Evolutionary conservation across 768 basidiomycete genomes (phyloP), one percentile per base, ranked within the genome.

Genomic region (Tubosaeta sp.): DNA sequence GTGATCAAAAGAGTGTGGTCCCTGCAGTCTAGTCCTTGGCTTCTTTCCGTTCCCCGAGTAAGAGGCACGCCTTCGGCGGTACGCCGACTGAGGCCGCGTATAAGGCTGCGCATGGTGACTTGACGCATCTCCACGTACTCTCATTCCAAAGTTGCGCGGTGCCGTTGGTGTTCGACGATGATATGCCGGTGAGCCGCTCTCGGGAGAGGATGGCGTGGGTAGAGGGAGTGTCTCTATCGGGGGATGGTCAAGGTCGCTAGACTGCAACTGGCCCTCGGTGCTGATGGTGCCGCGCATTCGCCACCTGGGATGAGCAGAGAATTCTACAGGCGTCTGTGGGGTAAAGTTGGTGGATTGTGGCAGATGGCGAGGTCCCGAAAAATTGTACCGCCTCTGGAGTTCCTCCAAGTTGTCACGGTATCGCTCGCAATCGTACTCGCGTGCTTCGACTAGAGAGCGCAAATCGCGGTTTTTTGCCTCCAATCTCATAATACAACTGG

Each of bases 261-360:
- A 3, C 7, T 36, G 53, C n/a, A 25, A 14, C 18, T 19, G 54
- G 21, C 3, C 36, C 4, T 58, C 48, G 9, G 27, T 9, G n/a
- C 40, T 9, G 3, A 18, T 6, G 29, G 19, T 2, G n/a, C 38
- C 14, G 36, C 53, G 53, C 21, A 11, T 35, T 21, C 54, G 61
- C 64, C 59, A 63, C 51, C 44, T 48, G 8, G 61, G 51, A 27
- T 65, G 61, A 13, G 22, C 21, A 3, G 60, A 51, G 8, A 40
- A 34, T 10, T 55, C 53, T 22, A 18, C 44, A 7, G 42, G n/a
- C 3, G 42, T 22, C 35, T 19, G 18, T 1, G 46, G 1, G 9
- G 7, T 11, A 4, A 41, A 40, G 24, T 43, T 27, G 13, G 40
- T 16, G n/a, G 56, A 48, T 4, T 49, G 22, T 14, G 19, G 43